phyloP scores from a whole-genome alignment of 352 stramenopile species.

The Saprolegnia diclina region DNA sequence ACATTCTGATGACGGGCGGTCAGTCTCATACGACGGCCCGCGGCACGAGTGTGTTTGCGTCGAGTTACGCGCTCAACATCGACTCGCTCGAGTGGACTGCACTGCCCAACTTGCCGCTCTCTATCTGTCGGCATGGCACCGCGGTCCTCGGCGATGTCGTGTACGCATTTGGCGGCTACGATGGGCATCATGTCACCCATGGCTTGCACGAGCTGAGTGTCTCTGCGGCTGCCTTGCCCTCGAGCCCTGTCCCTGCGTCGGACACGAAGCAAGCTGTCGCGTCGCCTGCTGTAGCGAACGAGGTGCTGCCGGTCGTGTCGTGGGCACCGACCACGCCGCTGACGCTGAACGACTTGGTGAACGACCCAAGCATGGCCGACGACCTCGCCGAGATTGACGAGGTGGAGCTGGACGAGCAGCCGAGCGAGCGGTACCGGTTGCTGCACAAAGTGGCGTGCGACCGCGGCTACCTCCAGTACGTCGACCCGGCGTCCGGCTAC shows the following conservation, averaged over 20 bases:
- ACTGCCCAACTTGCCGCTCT: background rate
- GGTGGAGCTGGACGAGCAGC: slow-evolving; percentile 18
- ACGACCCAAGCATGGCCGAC: background rate
- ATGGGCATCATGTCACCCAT: background rate
- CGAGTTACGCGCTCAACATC: slow-evolving; percentile 43
- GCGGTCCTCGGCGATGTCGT: slow-evolving; percentile 5
- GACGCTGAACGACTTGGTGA: slow-evolving; percentile 5
- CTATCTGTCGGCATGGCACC: slow-evolving; percentile 11
- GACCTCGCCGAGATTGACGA: slow-evolving; percentile 25
- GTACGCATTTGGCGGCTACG: slow-evolving; percentile 16
- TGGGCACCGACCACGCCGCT: slow-evolving; percentile 16
- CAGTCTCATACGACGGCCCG: slow-evolving; percentile 39
- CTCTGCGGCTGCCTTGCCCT: background rate
- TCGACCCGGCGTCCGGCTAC: slow-evolving; percentile 21
- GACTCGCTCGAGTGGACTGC: background rate
- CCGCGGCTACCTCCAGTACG: slow-evolving; percentile 24
- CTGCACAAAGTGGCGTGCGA: slow-evolving; percentile 21
- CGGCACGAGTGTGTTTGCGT: slow-evolving; percentile 38
- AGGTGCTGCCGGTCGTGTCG: background rate
- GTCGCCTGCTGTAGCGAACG: background rate
- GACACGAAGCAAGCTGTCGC: background rate
- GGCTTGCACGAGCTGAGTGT: background rate
- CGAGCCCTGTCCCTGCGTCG: background rate
- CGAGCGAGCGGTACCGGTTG: slow-evolving; percentile 23
- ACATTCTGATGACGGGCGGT: slow-evolving; percentile 59